Conservation (phyloP, 2,329 filamentous ascomycete species). For the Chaetomium globosum region DNA sequence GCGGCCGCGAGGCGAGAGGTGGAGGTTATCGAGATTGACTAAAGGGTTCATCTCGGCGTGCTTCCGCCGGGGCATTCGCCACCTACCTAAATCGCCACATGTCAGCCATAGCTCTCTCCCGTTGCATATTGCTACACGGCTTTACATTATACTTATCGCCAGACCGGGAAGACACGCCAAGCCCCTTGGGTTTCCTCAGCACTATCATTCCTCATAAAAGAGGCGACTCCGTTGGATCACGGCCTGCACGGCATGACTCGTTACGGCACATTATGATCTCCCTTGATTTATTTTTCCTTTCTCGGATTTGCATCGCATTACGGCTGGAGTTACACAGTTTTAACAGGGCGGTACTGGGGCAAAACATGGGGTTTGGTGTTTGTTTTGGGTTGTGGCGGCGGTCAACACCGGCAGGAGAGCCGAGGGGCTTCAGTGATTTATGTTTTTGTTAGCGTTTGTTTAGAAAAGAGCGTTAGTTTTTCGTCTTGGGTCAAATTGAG, state of each 20-base stretch:
- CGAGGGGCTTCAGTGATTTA: not conserved
- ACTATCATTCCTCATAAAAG: not conserved
- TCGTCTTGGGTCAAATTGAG: too few relatives aligned
- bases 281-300: not conserved
- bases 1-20: slow-evolving; percentile 20
- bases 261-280: not conserved
- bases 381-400: not conserved
- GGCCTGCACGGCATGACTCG: not conserved
- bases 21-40: slow-evolving; percentile 34
- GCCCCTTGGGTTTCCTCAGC: not conserved
- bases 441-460: not conserved
- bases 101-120: not conserved
- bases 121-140: not conserved
- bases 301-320: not conserved
- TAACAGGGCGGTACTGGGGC: not conserved
- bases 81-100: not conserved
- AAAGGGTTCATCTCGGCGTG: not conserved
- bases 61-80: not conserved
- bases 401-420: not conserved
- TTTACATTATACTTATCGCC: not conserved
- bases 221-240: slow-evolving; percentile 1
- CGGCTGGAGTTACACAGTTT: slow-evolving; percentile 6
- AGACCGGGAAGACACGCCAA: not conserved
- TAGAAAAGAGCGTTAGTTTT: not conserved
- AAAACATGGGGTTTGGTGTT: slow-evolving; percentile 1